Evolutionary conservation across 106 monocot species (phyloP).

Genomic region (Dactylorhiza incarnata): DNA sequence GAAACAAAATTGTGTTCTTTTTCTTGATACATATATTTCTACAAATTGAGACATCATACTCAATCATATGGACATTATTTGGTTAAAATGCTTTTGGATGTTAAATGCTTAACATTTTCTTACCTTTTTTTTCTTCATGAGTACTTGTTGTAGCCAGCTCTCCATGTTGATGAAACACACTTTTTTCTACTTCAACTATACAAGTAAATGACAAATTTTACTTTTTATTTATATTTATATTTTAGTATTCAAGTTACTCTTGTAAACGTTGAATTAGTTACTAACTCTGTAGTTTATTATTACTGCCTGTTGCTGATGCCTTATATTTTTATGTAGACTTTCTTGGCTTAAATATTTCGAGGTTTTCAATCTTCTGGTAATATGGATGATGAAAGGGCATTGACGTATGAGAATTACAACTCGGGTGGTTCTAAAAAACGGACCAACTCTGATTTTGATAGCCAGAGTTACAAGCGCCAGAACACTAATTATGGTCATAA

Average conservation of each 20-base stretch:
- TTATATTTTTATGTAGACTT: neutral
- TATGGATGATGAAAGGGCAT: conserved; percentile 30
- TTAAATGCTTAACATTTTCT: too few species aligned
- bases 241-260: neutral
- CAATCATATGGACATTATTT: too few species aligned
- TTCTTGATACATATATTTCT: too few species aligned
- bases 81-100: too few species aligned
- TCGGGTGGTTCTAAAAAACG: conserved; percentile 15
- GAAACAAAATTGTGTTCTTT: too few species aligned
- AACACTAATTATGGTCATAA: conserved; percentile 30
- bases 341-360: neutral
- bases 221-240: neutral
- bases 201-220: too few species aligned
- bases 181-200: too few species aligned
- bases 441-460: conserved; percentile 20
- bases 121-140: too few species aligned
- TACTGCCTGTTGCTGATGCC: neutral
- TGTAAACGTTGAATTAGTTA: neutral
- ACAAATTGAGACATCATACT: too few species aligned
- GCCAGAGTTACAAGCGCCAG: conserved; percentile 35
- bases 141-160: too few species aligned
- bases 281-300: neutral
- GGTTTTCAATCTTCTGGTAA: neutral
- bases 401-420: conserved; percentile 15
- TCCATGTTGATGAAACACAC: too few species aligned